Percentiles rank a stretch among this genome's conserved stretches.
phyloP scores from a whole-genome alignment of 2,329 filamentous ascomycete species.

The Trichophyton benhamiae region DNA sequence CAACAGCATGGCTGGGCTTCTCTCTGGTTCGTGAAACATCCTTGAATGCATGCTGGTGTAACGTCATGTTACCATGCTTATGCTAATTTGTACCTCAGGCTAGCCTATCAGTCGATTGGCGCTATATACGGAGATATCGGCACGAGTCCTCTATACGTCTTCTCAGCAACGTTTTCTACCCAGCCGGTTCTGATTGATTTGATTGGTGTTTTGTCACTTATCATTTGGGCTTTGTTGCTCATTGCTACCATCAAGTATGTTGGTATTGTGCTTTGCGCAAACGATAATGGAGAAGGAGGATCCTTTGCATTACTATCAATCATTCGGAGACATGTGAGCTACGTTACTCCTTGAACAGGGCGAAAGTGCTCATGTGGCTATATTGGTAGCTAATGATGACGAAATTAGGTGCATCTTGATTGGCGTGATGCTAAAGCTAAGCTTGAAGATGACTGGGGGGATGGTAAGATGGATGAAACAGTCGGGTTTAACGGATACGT shows the following conservation, averaged over 20 bases:
- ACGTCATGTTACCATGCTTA: not conserved
- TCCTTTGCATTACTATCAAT: conserved; percentile 45
- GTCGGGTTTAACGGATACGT: conserved; percentile 31
- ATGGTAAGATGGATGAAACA: conserved; percentile 31
- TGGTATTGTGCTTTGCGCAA: conserved; percentile 41
- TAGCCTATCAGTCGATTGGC: conserved; percentile 45
- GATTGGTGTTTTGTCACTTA: conserved; percentile 42
- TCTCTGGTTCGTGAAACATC: conserved; percentile 10
- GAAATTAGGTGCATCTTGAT: conserved; percentile 37
- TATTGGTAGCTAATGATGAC: not conserved
- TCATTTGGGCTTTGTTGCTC: conserved; percentile 44
- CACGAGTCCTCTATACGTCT: conserved; percentile 47
- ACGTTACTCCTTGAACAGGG: not conserved
- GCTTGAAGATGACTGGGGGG: conserved; percentile 37
- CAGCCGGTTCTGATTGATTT: conserved; percentile 37
- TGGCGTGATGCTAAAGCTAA: conserved; percentile 39
- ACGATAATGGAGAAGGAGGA: conserved; percentile 47
- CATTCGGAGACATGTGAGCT: conserved; percentile 38
- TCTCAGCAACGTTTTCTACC: conserved; percentile 40
- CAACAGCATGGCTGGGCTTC: conserved; percentile 12
- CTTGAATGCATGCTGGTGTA: not conserved
- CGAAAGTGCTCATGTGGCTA: not conserved
- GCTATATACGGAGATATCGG: conserved; percentile 51
- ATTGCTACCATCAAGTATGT: conserved; percentile 49
- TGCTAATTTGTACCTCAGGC: conserved; percentile 18